These are phyloP conservation scores for Coleophoma eucalyptorum DNA, from an alignment of 2,329 filamentous ascomycete species.

Conservation along the genomic window DNA sequence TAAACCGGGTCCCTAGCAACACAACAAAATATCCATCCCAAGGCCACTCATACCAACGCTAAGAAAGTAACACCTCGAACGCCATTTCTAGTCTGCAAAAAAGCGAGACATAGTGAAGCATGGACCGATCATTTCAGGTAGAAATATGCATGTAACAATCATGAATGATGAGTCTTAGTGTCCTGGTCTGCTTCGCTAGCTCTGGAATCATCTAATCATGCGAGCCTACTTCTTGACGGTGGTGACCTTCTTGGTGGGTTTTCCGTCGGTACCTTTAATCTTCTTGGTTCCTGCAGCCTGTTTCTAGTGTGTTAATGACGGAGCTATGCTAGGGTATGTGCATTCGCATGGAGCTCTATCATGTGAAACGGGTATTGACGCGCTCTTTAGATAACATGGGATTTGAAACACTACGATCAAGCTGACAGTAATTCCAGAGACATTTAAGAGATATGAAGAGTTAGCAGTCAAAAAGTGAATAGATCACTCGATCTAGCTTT, in stretches of 20 bases:
- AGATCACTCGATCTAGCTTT: too few species aligned
- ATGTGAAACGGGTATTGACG: neutral
- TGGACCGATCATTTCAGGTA: neutral
- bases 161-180: neutral
- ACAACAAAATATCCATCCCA: neutral
- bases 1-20: neutral
- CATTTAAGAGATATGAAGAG: neutral
- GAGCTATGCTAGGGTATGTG: too few species aligned
- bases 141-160: neutral
- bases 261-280: slow-evolving; percentile 28
- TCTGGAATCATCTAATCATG: slow-evolving; percentile 9
- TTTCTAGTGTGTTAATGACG: too few species aligned
- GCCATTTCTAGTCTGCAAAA: slow-evolving; percentile 10
- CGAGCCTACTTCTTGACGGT: slow-evolving; percentile 15
- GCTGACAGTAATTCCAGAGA: neutral
- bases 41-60: neutral
- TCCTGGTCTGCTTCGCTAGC: slow-evolving; percentile 8
- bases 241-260: slow-evolving; percentile 13
- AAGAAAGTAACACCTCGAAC: slow-evolving; percentile 15
- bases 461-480: too few species aligned
- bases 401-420: neutral
- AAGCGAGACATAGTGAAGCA: slow-evolving; percentile 15
- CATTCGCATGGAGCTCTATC: too few species aligned
- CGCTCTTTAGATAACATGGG: neutral
- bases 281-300: slow-evolving; percentile 33